Base-by-base conservation (phyloP, 805 yeast genomes). In the Deakozyma indianensis region DNA sequence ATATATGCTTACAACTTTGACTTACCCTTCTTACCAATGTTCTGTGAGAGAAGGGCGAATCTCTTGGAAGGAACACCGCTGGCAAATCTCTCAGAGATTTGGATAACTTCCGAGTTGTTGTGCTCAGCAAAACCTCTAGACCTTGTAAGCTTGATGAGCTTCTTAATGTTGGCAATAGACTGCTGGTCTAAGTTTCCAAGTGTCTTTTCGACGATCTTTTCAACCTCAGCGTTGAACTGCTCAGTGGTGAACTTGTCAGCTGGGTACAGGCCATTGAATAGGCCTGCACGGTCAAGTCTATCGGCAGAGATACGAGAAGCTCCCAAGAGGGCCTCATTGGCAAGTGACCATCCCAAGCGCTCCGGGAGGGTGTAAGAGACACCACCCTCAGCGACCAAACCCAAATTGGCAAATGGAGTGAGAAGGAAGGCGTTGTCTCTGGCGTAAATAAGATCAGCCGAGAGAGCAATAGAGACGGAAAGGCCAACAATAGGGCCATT, bases 401-500 rank as follows among this genome's bases (percentile, higher is more conserved):
- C 94, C 53, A 86, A 70, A 57, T 80, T 81, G 41, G 87, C 77
- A 62, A 86, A 86, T 4, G 96, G 95, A 15, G 78, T 71, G 55
- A 79, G 71, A 50, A 85, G 56, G 56, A 63, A 77, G 48, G 77
- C 73, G 43, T 74, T 71, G 32, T 70, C 66, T 52, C 70, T 73
- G 14, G 80, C 79, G 57, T 83, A 85, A 9, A 86, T 69, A 48
- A 86, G 68, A 62, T 86, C 96, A 61, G 83, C 77, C 45, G 83
- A 64, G n/a, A 80, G 74, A 9, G 84, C 78, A 44, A 86, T 60
- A 0, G 87, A 86, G 2, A 88, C 76, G 24, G 78, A 67, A 48
- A 86, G 69, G 0, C 96, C 96, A 47, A 86, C 73, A 3, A 78
- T 94, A 0, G 96, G 95, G 0, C 96, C 96, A 58, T 86, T 86